phyloP scores from a whole-genome alignment of 306 rosid genomes.

The Prunus dulcis region DNA sequence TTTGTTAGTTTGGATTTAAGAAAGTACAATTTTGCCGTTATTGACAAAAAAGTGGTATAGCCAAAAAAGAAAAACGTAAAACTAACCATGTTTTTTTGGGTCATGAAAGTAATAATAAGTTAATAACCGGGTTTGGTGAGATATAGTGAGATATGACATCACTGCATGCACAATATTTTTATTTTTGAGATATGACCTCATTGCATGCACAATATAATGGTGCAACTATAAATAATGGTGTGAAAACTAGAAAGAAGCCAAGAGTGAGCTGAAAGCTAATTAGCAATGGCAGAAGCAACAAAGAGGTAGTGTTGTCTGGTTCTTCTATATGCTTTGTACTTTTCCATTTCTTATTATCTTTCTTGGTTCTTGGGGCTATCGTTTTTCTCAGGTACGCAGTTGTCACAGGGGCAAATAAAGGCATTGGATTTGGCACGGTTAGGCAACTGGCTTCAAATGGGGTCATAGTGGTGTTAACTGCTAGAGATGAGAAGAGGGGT shows the following conservation, averaged over 20 bases:
- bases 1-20: no score
- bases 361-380: background rate
- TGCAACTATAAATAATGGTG: background rate
- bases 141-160: background rate
- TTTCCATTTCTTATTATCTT: background rate
- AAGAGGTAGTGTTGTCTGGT: background rate
- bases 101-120: no score
- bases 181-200: background rate
- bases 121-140: no score
- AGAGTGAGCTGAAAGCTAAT: background rate
- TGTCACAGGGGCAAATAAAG: slow-evolving; percentile 40
- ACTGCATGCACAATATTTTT: background rate
- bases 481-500: slow-evolving; percentile 12
- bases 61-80: no score
- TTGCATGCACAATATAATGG: background rate
- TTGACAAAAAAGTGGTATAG: no score
- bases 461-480: slow-evolving; percentile 6
- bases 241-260: background rate
- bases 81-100: no score
- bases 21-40: no score
- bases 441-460: slow-evolving; percentile 15
- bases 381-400: slow-evolving; percentile 26
- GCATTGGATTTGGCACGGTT: slow-evolving; percentile 29
- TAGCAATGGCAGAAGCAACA: background rate
- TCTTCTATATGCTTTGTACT: background rate